Conservation (phyloP, 1,284 basidiomycete species). For the Bjerkandera adusta region DNA sequence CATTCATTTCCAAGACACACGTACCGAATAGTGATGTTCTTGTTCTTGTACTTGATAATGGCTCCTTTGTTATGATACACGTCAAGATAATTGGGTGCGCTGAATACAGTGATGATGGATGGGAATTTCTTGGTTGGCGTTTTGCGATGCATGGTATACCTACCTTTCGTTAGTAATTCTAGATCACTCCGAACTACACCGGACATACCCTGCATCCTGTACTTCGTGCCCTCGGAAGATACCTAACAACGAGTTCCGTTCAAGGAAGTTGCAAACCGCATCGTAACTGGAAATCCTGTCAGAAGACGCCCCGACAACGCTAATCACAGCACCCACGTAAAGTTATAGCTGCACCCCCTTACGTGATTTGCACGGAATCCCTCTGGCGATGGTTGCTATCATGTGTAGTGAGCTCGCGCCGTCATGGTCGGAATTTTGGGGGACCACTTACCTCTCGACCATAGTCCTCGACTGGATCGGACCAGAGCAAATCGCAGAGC, state of each 20-base stretch:
- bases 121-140: conserved; percentile 90
- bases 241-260: conserved; percentile 88
- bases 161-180: conserved; percentile 33
- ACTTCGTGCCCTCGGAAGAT: conserved; percentile 98
- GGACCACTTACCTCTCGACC: conserved; percentile 31
- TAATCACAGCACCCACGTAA: too few species aligned
- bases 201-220: conserved; percentile 88
- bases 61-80: conserved; percentile 96
- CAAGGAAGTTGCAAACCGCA: conserved; percentile 92
- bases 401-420: not conserved
- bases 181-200: too few species aligned
- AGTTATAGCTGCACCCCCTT: conserved; percentile 94
- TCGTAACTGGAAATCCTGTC: conserved; percentile 84
- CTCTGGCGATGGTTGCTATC: not conserved
- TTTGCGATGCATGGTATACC: conserved; percentile 93
- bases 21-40: conserved; percentile 90
- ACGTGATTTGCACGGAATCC: conserved; percentile 70
- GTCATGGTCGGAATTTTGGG: conserved; percentile 18
- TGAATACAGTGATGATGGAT: conserved; percentile 94
- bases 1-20: not conserved
- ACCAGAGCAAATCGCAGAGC: conserved; percentile 95
- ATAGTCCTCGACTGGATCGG: conserved; percentile 74
- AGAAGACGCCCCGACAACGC: too few species aligned
- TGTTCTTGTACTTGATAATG: conserved; percentile 96
- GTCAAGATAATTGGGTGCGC: conserved; percentile 96